Base-by-base conservation (phyloP, 345 rosid species). In the Eucalyptus urophylla region DNA sequence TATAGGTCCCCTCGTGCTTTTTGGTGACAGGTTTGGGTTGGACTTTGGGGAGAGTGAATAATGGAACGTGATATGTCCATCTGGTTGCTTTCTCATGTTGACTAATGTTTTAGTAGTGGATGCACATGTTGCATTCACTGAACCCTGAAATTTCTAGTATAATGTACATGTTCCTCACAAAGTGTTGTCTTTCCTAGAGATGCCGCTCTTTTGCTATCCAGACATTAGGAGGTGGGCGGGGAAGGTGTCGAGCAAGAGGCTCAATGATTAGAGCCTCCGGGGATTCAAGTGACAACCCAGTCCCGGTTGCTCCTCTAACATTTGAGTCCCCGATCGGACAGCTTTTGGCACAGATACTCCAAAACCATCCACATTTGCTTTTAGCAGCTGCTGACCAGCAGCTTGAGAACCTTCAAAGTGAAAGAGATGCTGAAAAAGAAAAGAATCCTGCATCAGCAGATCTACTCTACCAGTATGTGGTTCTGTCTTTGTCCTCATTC, bases 311-410 rank as follows among this genome's bases (percentile, higher is more conserved):
- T 92, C 99, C 99, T 51, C 92, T 97, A 88, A 91, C 93, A 67
- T 94, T 97, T 58, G 97, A 96, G 88, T 97, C 99, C 72, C 95
- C 98, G 14, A 94, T 95, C 2, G 99, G 99, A 45, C 98, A 95
- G 95, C 94, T 97, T 88, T 88, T 97, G 92, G 93, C 91, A 6
- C 97, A 97, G 89, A 95, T 97, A 87, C 90, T 97, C 92, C 95
- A 91, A 89, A 96, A 96, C 87, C 99, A 96, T 95, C 97, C 98
- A 27, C 98, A 97, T 94, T 90, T 97, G n/a, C 92, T 97, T 80
- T 97, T 95, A 21, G 92, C 95, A 6, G 96, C 99, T 5, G 92
- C 96, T 90, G 99, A 97, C 91, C 96, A 97, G 90, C 99, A 97
- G 92, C 97, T 97, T 87, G 96, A 94, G 91, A 96, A 95, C 88